Conservation (phyloP, 169 alveolate species). For the Theileria orientalis region DNA sequence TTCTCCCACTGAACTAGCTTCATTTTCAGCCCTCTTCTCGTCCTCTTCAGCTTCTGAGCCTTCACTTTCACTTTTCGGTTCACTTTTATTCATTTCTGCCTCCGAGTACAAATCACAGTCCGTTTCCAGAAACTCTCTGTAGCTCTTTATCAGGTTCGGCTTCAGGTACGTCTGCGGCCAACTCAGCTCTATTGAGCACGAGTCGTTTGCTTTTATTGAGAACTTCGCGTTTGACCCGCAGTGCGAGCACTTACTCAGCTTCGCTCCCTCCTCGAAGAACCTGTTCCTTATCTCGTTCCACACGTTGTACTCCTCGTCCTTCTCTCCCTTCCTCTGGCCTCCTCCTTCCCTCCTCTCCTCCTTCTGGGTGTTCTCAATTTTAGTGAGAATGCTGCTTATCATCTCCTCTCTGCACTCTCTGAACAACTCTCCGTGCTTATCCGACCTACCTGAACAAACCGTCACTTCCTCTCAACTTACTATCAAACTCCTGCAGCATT, state of each 20-base stretch:
- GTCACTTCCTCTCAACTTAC: background rate
- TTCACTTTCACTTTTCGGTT: background rate
- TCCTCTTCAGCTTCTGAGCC: background rate
- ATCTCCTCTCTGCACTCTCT: background rate
- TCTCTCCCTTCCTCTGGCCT: background rate
- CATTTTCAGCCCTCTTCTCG: background rate
- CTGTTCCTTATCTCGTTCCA: slow-evolving; percentile 61
- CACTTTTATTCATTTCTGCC: slow-evolving; percentile 3
- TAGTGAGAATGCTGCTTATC: background rate
- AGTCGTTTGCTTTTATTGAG: slow-evolving; percentile 15
- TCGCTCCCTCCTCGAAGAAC: slow-evolving; percentile 27
- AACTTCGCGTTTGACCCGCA: slow-evolving; percentile 28
- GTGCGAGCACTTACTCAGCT: slow-evolving; percentile 19
- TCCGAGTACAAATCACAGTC: background rate
- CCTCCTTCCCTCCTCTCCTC: background rate
- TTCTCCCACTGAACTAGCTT: no score
- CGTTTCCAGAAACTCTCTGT: background rate
- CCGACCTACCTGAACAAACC: no score
- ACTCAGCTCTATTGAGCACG: slow-evolving; percentile 36
- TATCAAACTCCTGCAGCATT: background rate
- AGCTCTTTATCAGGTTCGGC: slow-evolving; percentile 29
- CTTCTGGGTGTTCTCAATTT: background rate
- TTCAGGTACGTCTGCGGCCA: slow-evolving; percentile 41
- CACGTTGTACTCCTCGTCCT: slow-evolving; percentile 22
- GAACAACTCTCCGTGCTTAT: background rate